phyloP scores from a whole-genome alignment of 352 stramenopile species.

The Globisporangium spiculum region DNA sequence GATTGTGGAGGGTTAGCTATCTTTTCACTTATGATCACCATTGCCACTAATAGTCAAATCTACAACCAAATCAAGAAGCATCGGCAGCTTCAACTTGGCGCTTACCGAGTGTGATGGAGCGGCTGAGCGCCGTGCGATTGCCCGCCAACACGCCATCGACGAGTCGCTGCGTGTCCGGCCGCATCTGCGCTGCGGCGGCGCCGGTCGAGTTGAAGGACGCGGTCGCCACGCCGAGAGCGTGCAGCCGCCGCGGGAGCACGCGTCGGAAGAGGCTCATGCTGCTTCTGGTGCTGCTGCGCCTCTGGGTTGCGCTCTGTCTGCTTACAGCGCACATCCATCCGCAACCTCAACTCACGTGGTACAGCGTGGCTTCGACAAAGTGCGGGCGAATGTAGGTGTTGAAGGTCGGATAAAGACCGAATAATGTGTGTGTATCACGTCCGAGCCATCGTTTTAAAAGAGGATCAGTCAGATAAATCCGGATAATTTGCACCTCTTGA shows the following conservation, averaged over 20 bases:
- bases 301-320: neutral
- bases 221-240: neutral
- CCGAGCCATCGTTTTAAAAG: neutral
- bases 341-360: neutral
- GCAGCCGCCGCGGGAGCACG: constrained; percentile 4
- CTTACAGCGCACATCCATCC: neutral
- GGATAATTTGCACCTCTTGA: neutral
- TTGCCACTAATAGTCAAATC: neutral
- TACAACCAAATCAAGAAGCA: neutral
- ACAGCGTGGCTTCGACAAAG: neutral
- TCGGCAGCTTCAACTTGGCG: constrained; percentile 5
- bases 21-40: neutral
- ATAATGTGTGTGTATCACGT: neutral
- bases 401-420: neutral
- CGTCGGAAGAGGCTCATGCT: constrained; percentile 20
- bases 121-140: constrained; percentile 65
- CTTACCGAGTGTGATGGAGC: constrained; percentile 71
- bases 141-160: constrained; percentile 50
- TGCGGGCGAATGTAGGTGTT: neutral
- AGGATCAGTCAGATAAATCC: neutral
- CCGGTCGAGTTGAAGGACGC: constrained; percentile 1
- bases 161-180: constrained; percentile 42
- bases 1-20: neutral
- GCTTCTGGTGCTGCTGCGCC: neutral
- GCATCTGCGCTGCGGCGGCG: constrained; percentile 21